A percentile compares a stretch with the other conserved stretches of the same genome.
Evolutionary conservation across 2,329 filamentous ascomycete species (phyloP).

Genomic region (Phaeoacremonium minimum): DNA sequence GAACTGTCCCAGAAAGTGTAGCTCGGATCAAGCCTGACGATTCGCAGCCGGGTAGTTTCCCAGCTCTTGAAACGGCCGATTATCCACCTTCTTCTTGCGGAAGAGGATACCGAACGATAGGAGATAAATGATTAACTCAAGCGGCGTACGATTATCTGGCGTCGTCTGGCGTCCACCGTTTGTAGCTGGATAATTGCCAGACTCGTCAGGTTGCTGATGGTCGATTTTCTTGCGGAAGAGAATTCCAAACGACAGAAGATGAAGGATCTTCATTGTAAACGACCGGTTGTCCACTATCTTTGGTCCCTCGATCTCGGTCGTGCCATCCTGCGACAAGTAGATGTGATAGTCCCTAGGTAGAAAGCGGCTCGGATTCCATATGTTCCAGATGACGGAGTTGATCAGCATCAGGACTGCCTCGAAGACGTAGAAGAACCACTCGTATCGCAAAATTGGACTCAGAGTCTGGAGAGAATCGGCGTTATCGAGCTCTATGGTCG

Average conservation of each 20-base stretch:
- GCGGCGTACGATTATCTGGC: no score
- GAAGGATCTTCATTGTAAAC: constrained; percentile 30
- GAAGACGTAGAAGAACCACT: constrained; percentile 57
- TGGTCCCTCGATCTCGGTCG: constrained; percentile 41
- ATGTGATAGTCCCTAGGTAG: constrained; percentile 43
- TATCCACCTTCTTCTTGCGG: no score
- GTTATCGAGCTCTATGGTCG: constrained; percentile 31
- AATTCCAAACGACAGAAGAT: background rate
- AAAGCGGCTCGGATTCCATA: constrained; percentile 44
- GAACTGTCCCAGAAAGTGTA: no score
- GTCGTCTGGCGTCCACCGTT: no score
- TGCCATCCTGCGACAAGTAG: constrained; percentile 45
- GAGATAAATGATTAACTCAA: no score
- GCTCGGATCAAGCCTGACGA: no score
- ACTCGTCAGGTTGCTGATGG: no score
- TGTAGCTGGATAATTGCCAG: no score
- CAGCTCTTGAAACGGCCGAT: no score
- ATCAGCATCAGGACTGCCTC: constrained; percentile 48
- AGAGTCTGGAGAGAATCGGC: constrained; percentile 29
- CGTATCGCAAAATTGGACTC: constrained; percentile 45
- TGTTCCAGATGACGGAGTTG: constrained; percentile 46
- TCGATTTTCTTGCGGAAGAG: background rate
- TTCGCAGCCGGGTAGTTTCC: no score
- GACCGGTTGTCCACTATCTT: constrained; percentile 43
- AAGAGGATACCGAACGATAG: no score